Evolutionary conservation across 352 stramenopile genomes (phyloP), one percentile per base, ranked within the genome.

Genomic region (Phytopythium boreale): DNA sequence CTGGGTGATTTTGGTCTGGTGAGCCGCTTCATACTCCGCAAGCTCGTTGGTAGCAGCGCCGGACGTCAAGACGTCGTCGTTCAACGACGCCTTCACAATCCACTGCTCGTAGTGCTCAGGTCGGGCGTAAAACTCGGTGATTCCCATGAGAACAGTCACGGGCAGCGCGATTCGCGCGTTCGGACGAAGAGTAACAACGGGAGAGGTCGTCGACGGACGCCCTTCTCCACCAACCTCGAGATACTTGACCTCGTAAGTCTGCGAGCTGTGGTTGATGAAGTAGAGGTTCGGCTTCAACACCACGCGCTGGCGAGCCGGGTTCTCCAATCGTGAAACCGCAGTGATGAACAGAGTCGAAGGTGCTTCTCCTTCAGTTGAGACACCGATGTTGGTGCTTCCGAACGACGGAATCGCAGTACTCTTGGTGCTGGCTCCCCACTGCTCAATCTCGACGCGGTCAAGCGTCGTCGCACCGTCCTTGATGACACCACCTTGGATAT

Each of bases 261-360:
- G 71, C 5, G 80, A 83, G 52, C 82, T 94, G 59, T 88, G 79
- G 69, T 96, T 96, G 66, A 77, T 87, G 43, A 96, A 82, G 60
- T 81, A 92, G 44, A 90, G 67, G 59, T 92, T 94, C 29, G 87
- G 93, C 70, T 89, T 84, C 34, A 96, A 72, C 49, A 88, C 77
- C 34, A 96, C 76, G 0, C 81, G 73, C 37, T 89, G 82, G 36
- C 80, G 78, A 15, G 58, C 63, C 20, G 81, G 77, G 59, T 92
- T 79, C 66, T 96, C 87, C 31, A 96, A 62, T 1, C 85, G 80
- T 34, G 79, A 92, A 62, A 84, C 83, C 6, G 82, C 79, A 1
- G 76, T 87, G 14, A 96, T 70, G 58, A 89, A 88, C 27, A 94
- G 46, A 37, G 82, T 86, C 19, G 74, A 80, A 19, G 70, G 67